Base-by-base conservation (phyloP, 208 protist genomes). In the Trypanosoma boissoni region DNA sequence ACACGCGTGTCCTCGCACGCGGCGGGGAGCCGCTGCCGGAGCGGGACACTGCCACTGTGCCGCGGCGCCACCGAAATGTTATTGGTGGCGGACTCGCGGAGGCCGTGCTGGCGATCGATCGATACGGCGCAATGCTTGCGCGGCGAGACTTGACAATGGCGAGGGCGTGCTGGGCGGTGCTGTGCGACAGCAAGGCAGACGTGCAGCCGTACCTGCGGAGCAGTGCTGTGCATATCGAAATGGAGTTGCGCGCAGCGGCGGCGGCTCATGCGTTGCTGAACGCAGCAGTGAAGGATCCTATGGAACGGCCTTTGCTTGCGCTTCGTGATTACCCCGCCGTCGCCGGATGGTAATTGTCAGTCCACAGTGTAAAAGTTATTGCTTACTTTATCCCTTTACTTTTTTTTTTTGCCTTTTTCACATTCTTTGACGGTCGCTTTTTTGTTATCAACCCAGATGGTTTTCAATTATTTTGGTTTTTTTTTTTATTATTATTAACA, bases 121-220 rank as follows among this genome's bases (percentile, higher is more conserved):
- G 55, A 21, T 82, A 86, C 56, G 81, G 78, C 31, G 82, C 86
- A 10, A 58, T 93, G 31, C 55, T 93, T 24, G 74, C 72, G 12
- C 74, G 83, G 26, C 55, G 64, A 9, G 76, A 85, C 26, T 67
- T 89, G 23, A 76, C 76, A 10, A 41, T 86, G n/a, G 58, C 80
- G 3, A 72, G 74, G 26, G 86, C 86, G 29, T 93, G 86, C 65
- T 81, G 70, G 75, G 74, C 80, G 2, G 59, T 86, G 26, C 55
- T 90, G 3, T 74, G 58, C 24, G 82, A 89, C 58, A 79, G 72
- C 24, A 77, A 72, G 44, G 43, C 42, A 12, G 58, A 78, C 31
- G 46, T 70, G 32, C 53, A 75, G 20, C 31, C 45, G 31, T 55
- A 54, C 20, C 45, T 81, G 18, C 72, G 77, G 27, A 21, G 58